phyloP scores from a whole-genome alignment of 768 basidiomycete genomes.

The Lactifluus pinguis region DNA sequence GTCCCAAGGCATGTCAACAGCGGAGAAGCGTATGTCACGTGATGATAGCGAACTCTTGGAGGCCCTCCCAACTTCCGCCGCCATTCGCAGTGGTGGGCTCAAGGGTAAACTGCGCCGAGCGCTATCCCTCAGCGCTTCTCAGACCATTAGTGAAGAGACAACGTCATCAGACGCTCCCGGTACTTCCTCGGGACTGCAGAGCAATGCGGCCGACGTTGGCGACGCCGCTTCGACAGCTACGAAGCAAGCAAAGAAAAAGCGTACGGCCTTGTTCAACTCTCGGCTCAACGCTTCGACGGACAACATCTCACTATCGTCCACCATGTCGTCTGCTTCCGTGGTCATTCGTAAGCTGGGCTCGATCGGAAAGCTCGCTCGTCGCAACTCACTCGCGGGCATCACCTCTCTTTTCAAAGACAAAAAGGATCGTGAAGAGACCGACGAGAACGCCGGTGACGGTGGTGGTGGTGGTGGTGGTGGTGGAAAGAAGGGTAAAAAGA shows the following conservation, averaged over 20 bases:
- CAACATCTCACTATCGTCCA: conserved; percentile 91
- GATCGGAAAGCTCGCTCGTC: conserved; percentile 79
- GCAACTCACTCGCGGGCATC: conserved; percentile 86
- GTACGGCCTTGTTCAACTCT: conserved; percentile 73
- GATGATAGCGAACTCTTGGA: conserved; percentile 62
- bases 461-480: conserved; percentile 14
- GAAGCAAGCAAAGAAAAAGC: conserved; percentile 52
- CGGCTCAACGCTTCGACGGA: conserved; percentile 83
- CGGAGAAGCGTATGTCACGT: conserved; percentile 69
- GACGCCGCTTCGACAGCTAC: conserved; percentile 26
- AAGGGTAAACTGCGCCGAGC: conserved; percentile 72
- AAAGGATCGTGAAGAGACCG: conserved; percentile 38
- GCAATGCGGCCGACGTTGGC: conserved; percentile 24
- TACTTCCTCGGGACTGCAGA: conserved; percentile 18
- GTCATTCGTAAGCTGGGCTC: conserved; percentile 94
- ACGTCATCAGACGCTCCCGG: conserved; percentile 30
- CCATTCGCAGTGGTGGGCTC: conserved; percentile 55
- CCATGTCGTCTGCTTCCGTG: conserved; percentile 89
- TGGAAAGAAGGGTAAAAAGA: conserved; percentile 40
- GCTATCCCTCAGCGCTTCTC: conserved; percentile 52
- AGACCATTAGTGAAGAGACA: conserved; percentile 50
- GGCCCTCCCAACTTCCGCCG: conserved; percentile 26
- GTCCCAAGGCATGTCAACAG: conserved; percentile 55
- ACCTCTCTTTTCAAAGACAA: conserved; percentile 92
- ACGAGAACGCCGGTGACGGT: not conserved